Evolutionary conservation across 192 early-diverging fungal species (phyloP), one percentile per base, ranked within the genome.

Genomic region (Coemansia sp.): DNA sequence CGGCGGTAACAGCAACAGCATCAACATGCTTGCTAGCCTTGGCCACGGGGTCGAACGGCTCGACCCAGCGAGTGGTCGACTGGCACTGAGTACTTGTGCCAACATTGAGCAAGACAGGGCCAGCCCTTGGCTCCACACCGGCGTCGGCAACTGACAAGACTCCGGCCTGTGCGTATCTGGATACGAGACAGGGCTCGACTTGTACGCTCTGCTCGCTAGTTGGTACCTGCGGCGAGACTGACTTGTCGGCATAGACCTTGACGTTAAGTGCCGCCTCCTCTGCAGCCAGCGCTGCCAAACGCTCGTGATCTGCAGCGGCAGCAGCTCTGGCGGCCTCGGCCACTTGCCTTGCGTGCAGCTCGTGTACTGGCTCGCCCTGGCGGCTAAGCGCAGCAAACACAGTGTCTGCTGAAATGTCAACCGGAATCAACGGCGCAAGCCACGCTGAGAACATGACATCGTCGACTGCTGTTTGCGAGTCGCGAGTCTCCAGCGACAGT

Each of bases 401-500:
- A 4, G 70, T 61, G 13, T 70, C 59, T 7, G 59, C 29, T 1
- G 70, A 18, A 39, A 82, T 59, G 13, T 74, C 79, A 0, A 39
- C 67, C 0, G 79, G 79, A 27, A 82, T 67, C 15, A 82, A 59
- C 13, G 79, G 79, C 44, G 70, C 67, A 11, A 82, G 73, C 79
- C 79, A 82, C 32, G 59, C 60, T 18, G 62, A 41, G 18, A 82
- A 58, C 67, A 75, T 47, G 0, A 11, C 22, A 45, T 64, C 67
- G 38, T 82, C 79, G 0, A 71, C 73, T 13, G 53, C 9, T 2
- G 62, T 44, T 18, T 66, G 70, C 61, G 64, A 59, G 38, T 76
- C 67, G 52, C 45, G 60, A 4, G 56, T 61, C 8, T 58, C 35
- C 24, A 64, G 39, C 2, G 53, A 35, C 34, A 60, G 45, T 5